Base-by-base conservation (phyloP, 345 rosid species). In the Corchorus capsularis region DNA sequence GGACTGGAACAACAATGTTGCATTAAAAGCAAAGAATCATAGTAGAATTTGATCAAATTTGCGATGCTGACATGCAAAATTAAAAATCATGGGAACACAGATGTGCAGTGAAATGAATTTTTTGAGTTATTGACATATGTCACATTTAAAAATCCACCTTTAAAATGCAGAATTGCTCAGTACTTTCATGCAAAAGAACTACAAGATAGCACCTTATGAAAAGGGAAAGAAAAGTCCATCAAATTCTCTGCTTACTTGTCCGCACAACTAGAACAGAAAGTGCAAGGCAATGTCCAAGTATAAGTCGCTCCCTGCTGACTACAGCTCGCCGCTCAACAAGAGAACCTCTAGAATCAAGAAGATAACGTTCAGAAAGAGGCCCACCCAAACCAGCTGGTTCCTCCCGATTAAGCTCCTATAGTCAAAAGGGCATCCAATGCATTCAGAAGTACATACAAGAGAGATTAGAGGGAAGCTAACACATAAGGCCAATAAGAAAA, bases 351-450 rank as follows among this genome's bases (percentile, higher is more conserved):
- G 97, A 92, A 82, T 95, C 99, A 70, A 93, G 83, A 71, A 95
- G 85, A 81, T 85, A 87, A 22, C 69, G 89, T 68, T 95, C 99
- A 82, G 93, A 86, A 54, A 71, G 86, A 63, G 93, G 96, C 73
- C 98, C 98, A 80, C 99, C 99, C 63, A 93, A 80, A 70, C 98
- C 96, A 85, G 92, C 86, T 66, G 99, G 97, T 85, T 95, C 99
- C 81, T 90, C 97, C 32, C 89, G 96, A 87, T 83, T 89, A 76
- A 95, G 96, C 89, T 92, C 97, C 99, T 95, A 84, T 49, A 74
- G 72, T 50, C 43, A 83, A 83, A 71, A 19, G 72, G 35, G 71
- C 6, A 63, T 60, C 46, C 68, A 55, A 15, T 14, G 34, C 12
- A 20, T 50, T 27, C 11, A 56, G 34, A 68, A 64, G 17, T 54